Evolutionary conservation across 2,329 filamentous ascomycete genomes (phyloP).

Genomic region (Ascochyta clinopodiicola): DNA sequence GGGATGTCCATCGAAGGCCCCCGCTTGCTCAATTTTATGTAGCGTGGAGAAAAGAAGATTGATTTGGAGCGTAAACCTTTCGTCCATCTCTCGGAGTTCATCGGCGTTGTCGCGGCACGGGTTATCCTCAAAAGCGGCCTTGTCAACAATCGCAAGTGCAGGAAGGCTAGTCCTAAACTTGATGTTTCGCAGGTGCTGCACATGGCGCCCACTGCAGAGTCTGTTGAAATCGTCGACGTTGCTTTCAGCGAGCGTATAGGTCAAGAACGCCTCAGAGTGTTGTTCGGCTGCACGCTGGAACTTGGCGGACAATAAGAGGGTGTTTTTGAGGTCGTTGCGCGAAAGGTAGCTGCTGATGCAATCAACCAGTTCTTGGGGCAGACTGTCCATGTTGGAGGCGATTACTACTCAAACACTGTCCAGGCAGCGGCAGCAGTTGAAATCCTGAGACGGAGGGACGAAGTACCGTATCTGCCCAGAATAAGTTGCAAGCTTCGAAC

Average conservation of each 20-base stretch:
- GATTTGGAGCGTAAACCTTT: slow-evolving; percentile 19
- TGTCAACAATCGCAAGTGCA: neutral
- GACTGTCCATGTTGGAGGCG: slow-evolving; percentile 13
- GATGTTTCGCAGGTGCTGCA: slow-evolving; percentile 13
- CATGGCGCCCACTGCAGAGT: slow-evolving; percentile 16
- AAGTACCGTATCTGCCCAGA: too few species aligned
- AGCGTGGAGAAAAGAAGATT: slow-evolving; percentile 14
- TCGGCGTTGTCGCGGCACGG: slow-evolving; percentile 15
- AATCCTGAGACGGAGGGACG: too few species aligned
- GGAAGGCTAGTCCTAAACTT: slow-evolving; percentile 12
- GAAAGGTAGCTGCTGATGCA: slow-evolving; percentile 20
- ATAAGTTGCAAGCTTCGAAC: too few species aligned
- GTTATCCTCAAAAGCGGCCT: slow-evolving; percentile 1
- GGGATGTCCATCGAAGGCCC: neutral
- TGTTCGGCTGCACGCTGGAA: slow-evolving; percentile 22
- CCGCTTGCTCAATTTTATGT: slow-evolving; percentile 1
- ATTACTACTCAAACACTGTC: neutral
- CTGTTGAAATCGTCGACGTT: slow-evolving; percentile 15
- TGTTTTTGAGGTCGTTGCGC: slow-evolving; percentile 21
- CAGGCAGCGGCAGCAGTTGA: too few species aligned
- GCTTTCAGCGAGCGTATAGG: slow-evolving; percentile 9
- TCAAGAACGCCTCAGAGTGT: slow-evolving; percentile 17
- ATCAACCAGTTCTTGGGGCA: slow-evolving; percentile 26
- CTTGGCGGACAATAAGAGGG: slow-evolving; percentile 11
- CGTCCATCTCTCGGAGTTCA: slow-evolving; percentile 17